A percentile compares a stretch with the other conserved stretches of the same genome.
Conservation (phyloP, 2,329 filamentous ascomycete species). For the Bipolaris sorokiniana region DNA sequence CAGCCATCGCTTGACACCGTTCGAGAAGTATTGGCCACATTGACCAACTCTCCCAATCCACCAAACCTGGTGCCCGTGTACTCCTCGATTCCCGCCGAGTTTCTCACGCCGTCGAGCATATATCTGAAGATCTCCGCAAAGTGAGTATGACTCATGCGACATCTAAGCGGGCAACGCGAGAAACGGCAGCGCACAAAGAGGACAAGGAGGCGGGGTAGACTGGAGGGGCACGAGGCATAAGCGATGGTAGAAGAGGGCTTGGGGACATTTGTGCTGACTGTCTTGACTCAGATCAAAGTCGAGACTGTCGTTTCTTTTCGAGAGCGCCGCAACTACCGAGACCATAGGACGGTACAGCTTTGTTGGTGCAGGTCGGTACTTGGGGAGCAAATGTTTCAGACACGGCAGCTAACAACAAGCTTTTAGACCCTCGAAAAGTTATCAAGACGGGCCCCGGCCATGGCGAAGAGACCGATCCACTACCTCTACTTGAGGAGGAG, state of each 20-base stretch:
- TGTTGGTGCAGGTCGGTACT: conserved; percentile 73
- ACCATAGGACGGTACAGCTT: conserved; percentile 96
- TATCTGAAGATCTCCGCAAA: conserved; percentile 88
- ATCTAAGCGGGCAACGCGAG: not conserved
- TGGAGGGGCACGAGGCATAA: not conserved
- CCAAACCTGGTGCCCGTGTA: conserved; percentile 84
- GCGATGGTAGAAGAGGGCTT: not conserved
- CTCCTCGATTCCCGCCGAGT: conserved; percentile 85
- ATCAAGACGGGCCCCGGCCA: conserved; percentile 87
- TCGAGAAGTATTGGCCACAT: conserved; percentile 61
- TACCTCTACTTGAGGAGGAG: conserved; percentile 81
- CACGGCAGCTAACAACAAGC: conserved; percentile 5
- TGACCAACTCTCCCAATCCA: conserved; percentile 59
- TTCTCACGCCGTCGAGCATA: conserved; percentile 91
- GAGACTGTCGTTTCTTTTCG: conserved; percentile 90
- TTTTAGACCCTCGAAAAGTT: conserved; percentile 70
- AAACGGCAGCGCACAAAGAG: not conserved
- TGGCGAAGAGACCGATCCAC: conserved; percentile 81
- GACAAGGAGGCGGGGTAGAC: not conserved
- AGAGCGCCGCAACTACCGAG: conserved; percentile 90
- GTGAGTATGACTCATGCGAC: conserved; percentile 56
- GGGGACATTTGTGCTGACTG: conserved; percentile 15
- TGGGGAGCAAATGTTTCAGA: not conserved
- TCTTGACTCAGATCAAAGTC: conserved; percentile 59
- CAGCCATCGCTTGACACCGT: conserved; percentile 68